Conservation (phyloP, 176 grass and related monocot species). For the Aegilops longissima region DNA sequence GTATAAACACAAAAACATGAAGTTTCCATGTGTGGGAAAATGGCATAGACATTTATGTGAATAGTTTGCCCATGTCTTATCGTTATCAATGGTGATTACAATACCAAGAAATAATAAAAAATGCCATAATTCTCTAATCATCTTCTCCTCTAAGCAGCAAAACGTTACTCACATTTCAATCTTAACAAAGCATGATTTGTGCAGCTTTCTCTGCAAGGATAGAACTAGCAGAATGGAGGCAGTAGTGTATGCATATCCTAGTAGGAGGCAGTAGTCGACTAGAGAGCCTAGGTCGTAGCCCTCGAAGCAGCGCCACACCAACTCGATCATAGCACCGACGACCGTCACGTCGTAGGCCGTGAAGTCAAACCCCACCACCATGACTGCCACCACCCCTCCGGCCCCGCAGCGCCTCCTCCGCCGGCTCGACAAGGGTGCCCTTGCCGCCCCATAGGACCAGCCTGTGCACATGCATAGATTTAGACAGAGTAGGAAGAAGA, state of each 20-base stretch:
- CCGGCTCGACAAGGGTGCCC: constrained; percentile 32
- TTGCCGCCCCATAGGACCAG: constrained; percentile 72
- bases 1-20: no score
- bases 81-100: no score
- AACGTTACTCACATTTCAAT: no score
- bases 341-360: constrained; percentile 44
- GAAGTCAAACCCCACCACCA: constrained; percentile 60
- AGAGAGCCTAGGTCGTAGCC: constrained; percentile 53
- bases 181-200: no score
- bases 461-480: background rate
- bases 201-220: no score
- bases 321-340: constrained; percentile 50
- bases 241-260: constrained; percentile 40
- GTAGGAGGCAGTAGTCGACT: constrained; percentile 68
- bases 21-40: no score
- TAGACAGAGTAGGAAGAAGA: background rate
- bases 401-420: constrained; percentile 23
- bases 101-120: no score
- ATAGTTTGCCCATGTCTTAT: no score
- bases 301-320: constrained; percentile 55
- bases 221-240: no score
- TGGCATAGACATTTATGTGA: no score
- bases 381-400: background rate
- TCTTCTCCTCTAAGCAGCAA: no score
- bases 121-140: no score